Base-by-base conservation (phyloP, 106 monocot genomes). In the Dioscorea alata region DNA sequence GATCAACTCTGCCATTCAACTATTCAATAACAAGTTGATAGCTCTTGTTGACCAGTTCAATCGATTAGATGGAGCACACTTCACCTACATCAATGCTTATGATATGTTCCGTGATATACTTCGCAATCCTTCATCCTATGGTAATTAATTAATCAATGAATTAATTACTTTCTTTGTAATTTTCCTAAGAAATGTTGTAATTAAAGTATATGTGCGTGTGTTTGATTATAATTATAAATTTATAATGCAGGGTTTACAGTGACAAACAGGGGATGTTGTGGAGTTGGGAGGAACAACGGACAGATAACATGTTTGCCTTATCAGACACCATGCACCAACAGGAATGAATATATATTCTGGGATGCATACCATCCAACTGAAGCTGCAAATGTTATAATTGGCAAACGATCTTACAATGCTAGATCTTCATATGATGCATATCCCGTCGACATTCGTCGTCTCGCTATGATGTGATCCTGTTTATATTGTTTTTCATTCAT, bases 361-460 rank as follows among this genome's bases (percentile, higher is more conserved):
- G 96, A 96, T 42, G 96, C 96, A 0, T 96, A 86, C 78, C 96
- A 96, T 49, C 91, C 96, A 0, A 71, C 88, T 8, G 91, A 96
- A 74, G 91, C 91, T 2, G 88, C 75, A 6, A 96, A 91, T 32
- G 50, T 86, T 4, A 25, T 91, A 48, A 73, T 96, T 52, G 95
- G 84, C 1, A 69, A 59, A 60, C 75, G 88, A 75, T 78, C 91
- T 12, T 96, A 82, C 71, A 82, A 78, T 3, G 81, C 88, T 8
- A 78, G 73, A 63, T 80, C 82, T 12, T 50, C 79, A 4, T 69
- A 54, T 0, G 91, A 96, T 68, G 86, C 71, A 1, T 75, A 86
- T 52, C 95, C 88, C 4, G 70, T 91, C 51, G 91, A 96, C 71
- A 71, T 96, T 21, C 68, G 72, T 7, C 76, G 51, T 23, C 88